phyloP scores from a whole-genome alignment of 2,329 filamentous ascomycete species.

The Aspergillus tamarii region DNA sequence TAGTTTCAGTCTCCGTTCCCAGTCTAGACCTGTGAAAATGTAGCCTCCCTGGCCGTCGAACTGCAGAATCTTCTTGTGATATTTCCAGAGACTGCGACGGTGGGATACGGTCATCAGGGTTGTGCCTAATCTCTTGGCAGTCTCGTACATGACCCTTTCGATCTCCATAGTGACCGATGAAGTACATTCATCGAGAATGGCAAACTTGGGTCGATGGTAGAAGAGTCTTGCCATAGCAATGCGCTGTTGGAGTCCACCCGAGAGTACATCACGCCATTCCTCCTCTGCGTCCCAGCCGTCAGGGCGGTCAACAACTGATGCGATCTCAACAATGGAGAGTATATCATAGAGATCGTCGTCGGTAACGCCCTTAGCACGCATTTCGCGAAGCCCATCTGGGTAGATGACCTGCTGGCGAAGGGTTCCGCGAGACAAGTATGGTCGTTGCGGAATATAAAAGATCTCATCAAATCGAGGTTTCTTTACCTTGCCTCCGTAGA shows the following conservation, averaged over 20 bases:
- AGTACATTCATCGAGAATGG: conserved; percentile 96
- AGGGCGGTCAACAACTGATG: conserved; percentile 77
- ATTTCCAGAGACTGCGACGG: conserved; percentile 90
- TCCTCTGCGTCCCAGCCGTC: conserved; percentile 90
- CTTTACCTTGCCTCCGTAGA: conserved; percentile 90
- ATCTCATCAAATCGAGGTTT: conserved; percentile 92
- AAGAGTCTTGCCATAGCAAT: conserved; percentile 96
- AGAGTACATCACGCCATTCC: conserved; percentile 94
- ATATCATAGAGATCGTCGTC: conserved; percentile 80
- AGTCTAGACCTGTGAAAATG: conserved; percentile 87
- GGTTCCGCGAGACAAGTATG: conserved; percentile 87
- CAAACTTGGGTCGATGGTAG: conserved; percentile 90
- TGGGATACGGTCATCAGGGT: conserved; percentile 98
- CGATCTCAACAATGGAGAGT: conserved; percentile 78
- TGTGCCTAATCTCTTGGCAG: conserved; percentile 86
- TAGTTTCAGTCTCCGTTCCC: conserved; percentile 78
- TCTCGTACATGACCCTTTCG: conserved; percentile 96
- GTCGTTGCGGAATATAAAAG: conserved; percentile 96
- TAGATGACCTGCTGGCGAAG: conserved; percentile 98
- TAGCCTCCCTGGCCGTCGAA: conserved; percentile 94
- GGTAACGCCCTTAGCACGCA: conserved; percentile 80
- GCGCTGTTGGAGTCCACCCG: conserved; percentile 89
- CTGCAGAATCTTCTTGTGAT: conserved; percentile 91
- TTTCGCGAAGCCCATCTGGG: conserved; percentile 83
- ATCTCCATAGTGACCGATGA: conserved; percentile 93